Evolutionary conservation across 768 basidiomycete genomes (phyloP).

Genomic region (Macrolepiota fuliginosa): DNA sequence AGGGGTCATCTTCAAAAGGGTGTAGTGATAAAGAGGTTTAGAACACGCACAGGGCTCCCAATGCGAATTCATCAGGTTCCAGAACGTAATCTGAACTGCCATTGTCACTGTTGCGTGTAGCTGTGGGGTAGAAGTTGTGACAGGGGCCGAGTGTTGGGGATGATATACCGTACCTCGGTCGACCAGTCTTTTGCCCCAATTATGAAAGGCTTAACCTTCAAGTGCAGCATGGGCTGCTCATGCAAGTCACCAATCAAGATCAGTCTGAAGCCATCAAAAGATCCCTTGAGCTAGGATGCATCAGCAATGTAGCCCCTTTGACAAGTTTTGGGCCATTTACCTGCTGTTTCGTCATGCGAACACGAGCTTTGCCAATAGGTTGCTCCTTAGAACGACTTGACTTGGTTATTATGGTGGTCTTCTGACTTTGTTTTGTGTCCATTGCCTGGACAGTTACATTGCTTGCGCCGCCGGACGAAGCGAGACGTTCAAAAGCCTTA

Average conservation of each 20-base stretch:
- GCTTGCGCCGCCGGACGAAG: not conserved
- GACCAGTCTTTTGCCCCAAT: slow-evolving; percentile 92
- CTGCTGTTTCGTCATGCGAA: slow-evolving; percentile 75
- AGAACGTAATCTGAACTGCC: slow-evolving; percentile 85
- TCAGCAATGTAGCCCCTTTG: slow-evolving; percentile 1
- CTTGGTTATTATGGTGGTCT: slow-evolving; percentile 2
- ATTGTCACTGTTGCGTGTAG: slow-evolving; percentile 81
- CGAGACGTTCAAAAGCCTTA: slow-evolving; percentile 70
- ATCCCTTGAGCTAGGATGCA: slow-evolving; percentile 65
- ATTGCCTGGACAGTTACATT: not conserved
- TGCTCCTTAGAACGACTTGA: slow-evolving; percentile 5
- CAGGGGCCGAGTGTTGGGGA: not conserved
- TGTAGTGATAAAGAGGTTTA: not conserved
- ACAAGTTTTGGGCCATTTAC: slow-evolving; percentile 33
- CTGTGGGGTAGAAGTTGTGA: slow-evolving; percentile 35
- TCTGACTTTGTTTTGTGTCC: slow-evolving; percentile 5
- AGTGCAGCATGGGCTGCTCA: slow-evolving; percentile 90
- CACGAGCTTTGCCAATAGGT: slow-evolving; percentile 37
- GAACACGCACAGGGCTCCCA: slow-evolving; percentile 84
- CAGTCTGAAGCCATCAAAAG: slow-evolving; percentile 88
- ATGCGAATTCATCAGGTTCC: slow-evolving; percentile 96
- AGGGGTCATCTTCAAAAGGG: slow-evolving; percentile 1
- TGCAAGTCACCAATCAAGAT: slow-evolving; percentile 94
- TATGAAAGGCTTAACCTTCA: slow-evolving; percentile 83
- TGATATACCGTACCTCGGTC: slow-evolving; percentile 57